phyloP scores from a whole-genome alignment of 768 basidiomycete species.

The Russula olivacea region DNA sequence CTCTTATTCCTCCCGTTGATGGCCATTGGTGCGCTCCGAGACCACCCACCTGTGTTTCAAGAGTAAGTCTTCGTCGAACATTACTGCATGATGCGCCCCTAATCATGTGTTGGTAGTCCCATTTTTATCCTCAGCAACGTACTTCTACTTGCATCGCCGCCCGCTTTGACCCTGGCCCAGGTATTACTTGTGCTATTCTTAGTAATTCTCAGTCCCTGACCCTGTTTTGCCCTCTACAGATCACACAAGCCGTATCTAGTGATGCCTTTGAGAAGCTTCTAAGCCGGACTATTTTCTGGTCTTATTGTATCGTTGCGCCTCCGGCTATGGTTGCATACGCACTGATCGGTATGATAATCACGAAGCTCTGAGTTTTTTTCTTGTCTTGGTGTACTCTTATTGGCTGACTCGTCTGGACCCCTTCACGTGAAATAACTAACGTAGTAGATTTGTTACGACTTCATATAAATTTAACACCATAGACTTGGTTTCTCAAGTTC shows the following conservation, averaged over 20 bases:
- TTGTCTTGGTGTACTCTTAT: not conserved
- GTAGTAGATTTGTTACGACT: not conserved
- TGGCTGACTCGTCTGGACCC: not conserved
- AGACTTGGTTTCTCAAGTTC: not conserved
- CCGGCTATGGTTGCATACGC: constrained; percentile 76
- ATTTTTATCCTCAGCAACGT: constrained; percentile 84
- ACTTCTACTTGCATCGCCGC: constrained; percentile 75
- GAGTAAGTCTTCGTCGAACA: constrained; percentile 51
- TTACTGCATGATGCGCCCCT: constrained; percentile 6
- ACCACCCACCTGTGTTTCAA: constrained; percentile 58
- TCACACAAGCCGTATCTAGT: constrained; percentile 78
- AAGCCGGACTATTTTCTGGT: constrained; percentile 88
- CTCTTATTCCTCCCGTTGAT: constrained; percentile 72
- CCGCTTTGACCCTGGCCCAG: constrained; percentile 66
- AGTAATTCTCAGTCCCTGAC: constrained; percentile 32
- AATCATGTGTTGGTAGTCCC: constrained; percentile 45
- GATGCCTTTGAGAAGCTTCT: constrained; percentile 90
- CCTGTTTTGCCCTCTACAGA: constrained; percentile 36
- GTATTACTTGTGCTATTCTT: constrained; percentile 26
- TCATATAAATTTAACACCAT: not conserved
- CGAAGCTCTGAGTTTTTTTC: constrained; percentile 40
- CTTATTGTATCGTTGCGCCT: constrained; percentile 84
- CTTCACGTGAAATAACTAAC: not conserved
- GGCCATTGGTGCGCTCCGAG: constrained; percentile 51
- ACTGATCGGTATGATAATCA: constrained; percentile 61